Conservation (phyloP, 169 alveolate genomes). For the Plasmodium gallinaceum region DNA sequence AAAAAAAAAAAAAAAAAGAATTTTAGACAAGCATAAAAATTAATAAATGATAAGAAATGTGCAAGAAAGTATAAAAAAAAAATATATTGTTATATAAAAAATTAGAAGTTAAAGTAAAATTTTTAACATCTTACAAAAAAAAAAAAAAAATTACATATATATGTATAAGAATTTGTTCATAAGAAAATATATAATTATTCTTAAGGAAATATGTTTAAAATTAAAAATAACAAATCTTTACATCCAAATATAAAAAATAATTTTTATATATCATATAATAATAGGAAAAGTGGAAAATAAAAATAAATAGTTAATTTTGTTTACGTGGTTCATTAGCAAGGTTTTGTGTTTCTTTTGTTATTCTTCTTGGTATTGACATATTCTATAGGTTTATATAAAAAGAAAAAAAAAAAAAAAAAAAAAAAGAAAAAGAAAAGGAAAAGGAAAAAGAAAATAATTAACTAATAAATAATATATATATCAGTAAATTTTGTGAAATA, state of each 20-base stretch:
- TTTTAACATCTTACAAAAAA: too few relatives aligned
- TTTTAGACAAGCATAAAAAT: neutral
- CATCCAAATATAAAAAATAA: too few relatives aligned
- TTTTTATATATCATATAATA: too few relatives aligned
- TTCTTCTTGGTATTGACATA: conserved; percentile 88
- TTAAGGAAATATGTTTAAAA: neutral
- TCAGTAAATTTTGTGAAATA: too few relatives aligned
- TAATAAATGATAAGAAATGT: neutral
- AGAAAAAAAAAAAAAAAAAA: neutral
- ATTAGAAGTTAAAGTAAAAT: too few relatives aligned
- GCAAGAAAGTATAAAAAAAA: neutral
- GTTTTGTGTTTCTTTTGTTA: conserved; percentile 89
- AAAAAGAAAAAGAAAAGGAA: neutral
- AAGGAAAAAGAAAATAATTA: neutral
- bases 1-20: too few relatives aligned
- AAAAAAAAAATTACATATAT: neutral
- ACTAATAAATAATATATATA: too few relatives aligned
- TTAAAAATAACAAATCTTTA: too few relatives aligned
- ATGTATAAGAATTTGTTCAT: conserved; percentile 3
- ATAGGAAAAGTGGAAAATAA: too few relatives aligned
- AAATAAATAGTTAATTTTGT: conserved; percentile 12
- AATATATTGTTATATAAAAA: too few relatives aligned
- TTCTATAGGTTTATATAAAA: conserved; percentile 12
- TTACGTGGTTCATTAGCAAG: conserved; percentile 90
- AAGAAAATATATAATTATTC: neutral